Percentiles rank a stretch among this genome's conserved stretches.
Evolutionary conservation across 2,329 filamentous ascomycete genomes (phyloP).

Genomic region (Apiospora koreana): DNA sequence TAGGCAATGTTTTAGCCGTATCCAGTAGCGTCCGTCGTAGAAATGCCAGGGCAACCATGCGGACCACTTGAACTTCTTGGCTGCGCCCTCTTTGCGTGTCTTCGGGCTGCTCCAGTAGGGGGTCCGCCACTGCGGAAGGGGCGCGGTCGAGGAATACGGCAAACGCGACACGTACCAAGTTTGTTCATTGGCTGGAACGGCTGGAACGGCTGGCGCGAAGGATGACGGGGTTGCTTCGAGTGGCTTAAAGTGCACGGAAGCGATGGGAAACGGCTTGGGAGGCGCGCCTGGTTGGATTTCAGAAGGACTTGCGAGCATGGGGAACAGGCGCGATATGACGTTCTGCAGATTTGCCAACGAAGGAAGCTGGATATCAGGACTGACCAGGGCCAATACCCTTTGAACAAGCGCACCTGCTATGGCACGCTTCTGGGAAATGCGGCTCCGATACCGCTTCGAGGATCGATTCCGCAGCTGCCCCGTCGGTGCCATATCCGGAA

Average conservation of each 20-base stretch:
- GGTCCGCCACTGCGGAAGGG: conserved; percentile 29
- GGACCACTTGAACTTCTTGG: conserved; percentile 18
- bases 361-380: conserved; percentile 47
- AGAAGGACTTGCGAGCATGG: conserved; percentile 36
- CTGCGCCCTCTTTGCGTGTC: not conserved
- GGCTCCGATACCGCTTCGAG: conserved; percentile 25
- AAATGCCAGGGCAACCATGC: conserved; percentile 38
- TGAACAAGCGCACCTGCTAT: conserved; percentile 50
- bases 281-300: conserved; percentile 13
- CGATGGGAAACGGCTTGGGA: conserved; percentile 50
- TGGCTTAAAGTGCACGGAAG: conserved; percentile 49
- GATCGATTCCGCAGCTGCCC: conserved; percentile 20
- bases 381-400: conserved; percentile 51
- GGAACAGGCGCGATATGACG: conserved; percentile 50
- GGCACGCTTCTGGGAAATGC: conserved; percentile 39
- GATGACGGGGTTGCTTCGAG: conserved; percentile 23
- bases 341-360: conserved; percentile 46
- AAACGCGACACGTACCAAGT: conserved; percentile 49
- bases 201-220: conserved; percentile 10
- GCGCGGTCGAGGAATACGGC: conserved; percentile 43
- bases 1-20: conserved; percentile 47
- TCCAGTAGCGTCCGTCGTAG: conserved; percentile 66
- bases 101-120: conserved; percentile 21
- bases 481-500: conserved; percentile 38
- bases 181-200: conserved; percentile 17